Evolutionary conservation across 1,284 basidiomycete species (phyloP).

Genomic region (Fomes fomentarius): DNA sequence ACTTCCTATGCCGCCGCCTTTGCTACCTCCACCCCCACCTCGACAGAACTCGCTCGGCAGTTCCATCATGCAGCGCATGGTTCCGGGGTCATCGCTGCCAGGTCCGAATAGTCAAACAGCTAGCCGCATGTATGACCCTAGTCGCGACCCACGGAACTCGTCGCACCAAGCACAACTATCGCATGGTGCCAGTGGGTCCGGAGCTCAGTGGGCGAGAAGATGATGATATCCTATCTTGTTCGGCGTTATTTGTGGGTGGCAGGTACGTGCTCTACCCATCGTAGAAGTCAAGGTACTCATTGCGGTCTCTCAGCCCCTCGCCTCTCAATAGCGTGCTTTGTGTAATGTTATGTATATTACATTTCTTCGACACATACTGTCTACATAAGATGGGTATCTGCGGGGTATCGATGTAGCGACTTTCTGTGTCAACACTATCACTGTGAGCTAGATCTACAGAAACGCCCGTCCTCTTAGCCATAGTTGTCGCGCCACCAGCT

Average conservation of each 20-base stretch:
- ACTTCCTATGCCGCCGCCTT: neutral
- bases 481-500: slow-evolving; percentile 17
- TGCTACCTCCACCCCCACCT: neutral
- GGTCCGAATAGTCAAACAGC: neutral
- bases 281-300: neutral
- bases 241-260: neutral
- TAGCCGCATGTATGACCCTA: neutral
- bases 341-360: neutral
- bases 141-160: slow-evolving; percentile 6
- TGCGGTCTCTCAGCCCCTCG: neutral
- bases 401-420: neutral
- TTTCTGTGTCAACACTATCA: neutral
- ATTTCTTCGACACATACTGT: neutral
- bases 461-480: too few species aligned
- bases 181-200: neutral
- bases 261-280: too few species aligned
- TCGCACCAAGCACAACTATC: too few species aligned
- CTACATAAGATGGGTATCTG: slow-evolving; percentile 1
- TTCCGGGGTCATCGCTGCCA: neutral
- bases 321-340: neutral
- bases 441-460: too few species aligned
- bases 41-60: slow-evolving; percentile 11
- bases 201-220: neutral
- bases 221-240: neutral
- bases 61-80: slow-evolving; percentile 14